A percentile compares a stretch with the other conserved stretches of the same genome.
Conservation (phyloP, 208 protist genomes). For the Acanthamoeba triangularis region DNA sequence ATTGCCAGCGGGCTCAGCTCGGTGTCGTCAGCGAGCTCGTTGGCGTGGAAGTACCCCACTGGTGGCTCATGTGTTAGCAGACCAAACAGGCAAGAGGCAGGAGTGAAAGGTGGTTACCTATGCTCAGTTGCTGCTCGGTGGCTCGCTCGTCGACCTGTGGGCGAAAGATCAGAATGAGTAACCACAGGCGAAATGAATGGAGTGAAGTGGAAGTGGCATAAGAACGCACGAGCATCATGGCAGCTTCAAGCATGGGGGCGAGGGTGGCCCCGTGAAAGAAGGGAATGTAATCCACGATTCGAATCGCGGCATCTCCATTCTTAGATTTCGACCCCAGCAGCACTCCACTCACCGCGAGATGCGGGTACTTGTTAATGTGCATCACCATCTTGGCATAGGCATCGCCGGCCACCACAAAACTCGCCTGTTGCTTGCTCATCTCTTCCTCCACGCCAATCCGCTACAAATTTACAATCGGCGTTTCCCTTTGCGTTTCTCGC, state of each 20-base stretch:
- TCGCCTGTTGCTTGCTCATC: neutral
- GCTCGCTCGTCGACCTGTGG: neutral
- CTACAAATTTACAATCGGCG: neutral
- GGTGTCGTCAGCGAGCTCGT: constrained; percentile 51
- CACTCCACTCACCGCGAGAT: constrained; percentile 50
- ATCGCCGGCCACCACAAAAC: constrained; percentile 19
- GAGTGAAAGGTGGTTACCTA: neutral
- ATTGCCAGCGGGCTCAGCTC: constrained; percentile 52
- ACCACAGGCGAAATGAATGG: neutral
- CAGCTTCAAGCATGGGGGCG: constrained; percentile 58
- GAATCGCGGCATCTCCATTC: neutral
- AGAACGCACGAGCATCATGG: constrained; percentile 19
- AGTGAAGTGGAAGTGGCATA: neutral
- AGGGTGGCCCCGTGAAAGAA: constrained; percentile 62
- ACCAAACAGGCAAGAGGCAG: neutral
- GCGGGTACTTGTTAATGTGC: constrained; percentile 62
- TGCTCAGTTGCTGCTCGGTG: constrained; percentile 25
- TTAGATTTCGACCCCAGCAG: constrained; percentile 30
- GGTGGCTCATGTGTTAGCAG: neutral
- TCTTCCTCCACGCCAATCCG: neutral
- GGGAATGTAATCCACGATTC: constrained; percentile 61
- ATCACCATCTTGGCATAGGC: constrained; percentile 62
- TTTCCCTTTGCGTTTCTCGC: neutral
- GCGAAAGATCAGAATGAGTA: neutral
- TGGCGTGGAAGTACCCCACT: constrained; percentile 72